phyloP scores from a whole-genome alignment of 805 yeast genomes.

The Diddensiella transvaalensis region DNA sequence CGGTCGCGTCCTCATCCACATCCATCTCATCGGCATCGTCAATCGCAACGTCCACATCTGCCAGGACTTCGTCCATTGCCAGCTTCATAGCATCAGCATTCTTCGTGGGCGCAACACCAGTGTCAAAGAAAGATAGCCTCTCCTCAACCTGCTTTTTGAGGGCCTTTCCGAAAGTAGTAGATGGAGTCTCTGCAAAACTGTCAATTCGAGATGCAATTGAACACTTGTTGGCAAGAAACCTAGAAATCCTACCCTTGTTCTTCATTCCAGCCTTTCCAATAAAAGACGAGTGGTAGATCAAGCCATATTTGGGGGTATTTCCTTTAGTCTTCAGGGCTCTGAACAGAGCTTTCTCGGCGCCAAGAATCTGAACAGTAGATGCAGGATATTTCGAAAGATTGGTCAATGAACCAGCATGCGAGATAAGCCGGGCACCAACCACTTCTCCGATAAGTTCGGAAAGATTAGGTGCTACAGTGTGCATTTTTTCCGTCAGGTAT shows the following conservation, averaged over 20 bases:
- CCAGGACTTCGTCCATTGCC: slow-evolving; percentile 69
- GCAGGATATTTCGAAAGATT: slow-evolving; percentile 98
- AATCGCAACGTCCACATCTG: slow-evolving; percentile 34
- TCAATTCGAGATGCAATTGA: slow-evolving; percentile 98
- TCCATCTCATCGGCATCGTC: slow-evolving; percentile 44
- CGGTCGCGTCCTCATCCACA: slow-evolving; percentile 40
- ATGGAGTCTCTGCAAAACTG: slow-evolving; percentile 92
- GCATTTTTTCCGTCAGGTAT: slow-evolving; percentile 93
- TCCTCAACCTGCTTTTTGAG: slow-evolving; percentile 97
- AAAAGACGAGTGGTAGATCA: slow-evolving; percentile 91
- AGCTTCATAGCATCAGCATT: slow-evolving; percentile 90
- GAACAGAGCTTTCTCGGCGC: slow-evolving; percentile 96
- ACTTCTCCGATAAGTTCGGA: slow-evolving; percentile 97
- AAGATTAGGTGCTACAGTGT: slow-evolving; percentile 95
- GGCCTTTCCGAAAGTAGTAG: slow-evolving; percentile 82
- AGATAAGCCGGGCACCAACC: slow-evolving; percentile 96
- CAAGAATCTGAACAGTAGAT: slow-evolving; percentile 95
- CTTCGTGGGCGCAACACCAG: slow-evolving; percentile 96
- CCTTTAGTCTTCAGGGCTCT: slow-evolving; percentile 96
- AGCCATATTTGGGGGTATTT: slow-evolving; percentile 94
- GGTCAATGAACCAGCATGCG: slow-evolving; percentile 97
- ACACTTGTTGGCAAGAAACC: slow-evolving; percentile 98
- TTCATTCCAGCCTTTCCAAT: slow-evolving; percentile 92
- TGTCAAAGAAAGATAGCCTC: slow-evolving; percentile 90
- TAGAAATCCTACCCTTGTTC: slow-evolving; percentile 98